These are phyloP conservation scores for Maudiozyma barnettii DNA, from an alignment of 805 yeast species.

Conservation along the genomic window DNA sequence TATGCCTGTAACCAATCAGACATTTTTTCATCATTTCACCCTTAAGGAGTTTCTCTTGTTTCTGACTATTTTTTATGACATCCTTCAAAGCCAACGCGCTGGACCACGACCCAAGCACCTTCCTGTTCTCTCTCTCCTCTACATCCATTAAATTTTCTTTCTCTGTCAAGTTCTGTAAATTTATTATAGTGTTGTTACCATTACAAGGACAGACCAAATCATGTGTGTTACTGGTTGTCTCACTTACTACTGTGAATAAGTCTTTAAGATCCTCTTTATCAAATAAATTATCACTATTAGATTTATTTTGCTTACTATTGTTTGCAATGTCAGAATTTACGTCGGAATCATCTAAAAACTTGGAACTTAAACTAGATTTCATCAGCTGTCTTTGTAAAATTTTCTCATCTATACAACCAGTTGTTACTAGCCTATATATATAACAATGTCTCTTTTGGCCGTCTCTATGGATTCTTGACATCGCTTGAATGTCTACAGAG, in stretches of 20 bases:
- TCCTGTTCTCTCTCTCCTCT: neutral
- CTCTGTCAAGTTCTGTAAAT: constrained; percentile 8
- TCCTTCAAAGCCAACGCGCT: constrained; percentile 42
- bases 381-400: constrained; percentile 85
- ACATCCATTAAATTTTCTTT: constrained; percentile 9
- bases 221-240: constrained; percentile 61
- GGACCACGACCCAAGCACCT: constrained; percentile 34
- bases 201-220: constrained; percentile 59
- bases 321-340: neutral
- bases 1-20: constrained; percentile 52
- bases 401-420: constrained; percentile 91
- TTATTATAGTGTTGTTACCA: constrained; percentile 41
- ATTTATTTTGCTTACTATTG: neutral
- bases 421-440: constrained; percentile 73
- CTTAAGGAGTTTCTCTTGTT: constrained; percentile 22
- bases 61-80: constrained; percentile 15
- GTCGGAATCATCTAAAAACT: constrained; percentile 40
- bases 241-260: constrained; percentile 50
- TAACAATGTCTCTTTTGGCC: constrained; percentile 76
- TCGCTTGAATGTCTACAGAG: constrained; percentile 81
- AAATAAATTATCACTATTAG: constrained; percentile 54
- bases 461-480: constrained; percentile 92
- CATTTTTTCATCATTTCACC: constrained; percentile 45
- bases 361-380: constrained; percentile 69
- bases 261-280: constrained; percentile 60